Evolutionary conservation across 148 eudicot genomes (phyloP).

Genomic region (Nyssa sinensis): DNA sequence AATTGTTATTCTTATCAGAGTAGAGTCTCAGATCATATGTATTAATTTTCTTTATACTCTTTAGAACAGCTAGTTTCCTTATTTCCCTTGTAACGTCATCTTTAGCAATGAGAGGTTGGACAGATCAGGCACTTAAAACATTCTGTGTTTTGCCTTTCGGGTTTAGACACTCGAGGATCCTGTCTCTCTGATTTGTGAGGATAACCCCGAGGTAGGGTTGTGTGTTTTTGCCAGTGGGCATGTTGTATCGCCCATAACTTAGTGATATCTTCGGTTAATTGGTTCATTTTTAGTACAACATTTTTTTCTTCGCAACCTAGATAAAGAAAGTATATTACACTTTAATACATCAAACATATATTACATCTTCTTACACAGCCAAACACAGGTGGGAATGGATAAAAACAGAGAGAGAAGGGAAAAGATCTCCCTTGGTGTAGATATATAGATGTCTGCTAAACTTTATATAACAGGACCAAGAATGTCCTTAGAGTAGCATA

Average conservation of each 20-base stretch:
- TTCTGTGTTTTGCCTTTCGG: too few species aligned
- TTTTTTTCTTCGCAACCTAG: too few species aligned
- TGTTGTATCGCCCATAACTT: too few species aligned
- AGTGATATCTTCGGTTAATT: too few species aligned
- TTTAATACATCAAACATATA: too few species aligned
- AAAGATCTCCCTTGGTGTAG: neutral
- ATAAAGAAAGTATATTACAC: too few species aligned
- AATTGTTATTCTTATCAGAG: neutral
- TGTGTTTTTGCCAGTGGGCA: too few species aligned
- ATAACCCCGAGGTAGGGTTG: too few species aligned
- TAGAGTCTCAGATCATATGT: too few species aligned
- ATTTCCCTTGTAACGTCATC: neutral
- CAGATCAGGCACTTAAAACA: neutral
- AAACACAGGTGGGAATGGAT: neutral
- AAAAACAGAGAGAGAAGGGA: neutral
- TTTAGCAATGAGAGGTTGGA: constrained; percentile 2
- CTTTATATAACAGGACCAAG: neutral
- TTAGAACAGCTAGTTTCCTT: constrained; percentile 5
- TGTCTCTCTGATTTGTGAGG: too few species aligned
- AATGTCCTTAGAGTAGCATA: neutral
- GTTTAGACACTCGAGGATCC: too few species aligned
- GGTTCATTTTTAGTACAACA: too few species aligned
- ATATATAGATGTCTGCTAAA: neutral
- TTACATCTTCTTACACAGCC: neutral
- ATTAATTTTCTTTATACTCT: neutral